A percentile compares a stretch with the other conserved stretches of the same genome.
Conservation (phyloP, 768 basidiomycete species). For the Calocera viscosa region DNA sequence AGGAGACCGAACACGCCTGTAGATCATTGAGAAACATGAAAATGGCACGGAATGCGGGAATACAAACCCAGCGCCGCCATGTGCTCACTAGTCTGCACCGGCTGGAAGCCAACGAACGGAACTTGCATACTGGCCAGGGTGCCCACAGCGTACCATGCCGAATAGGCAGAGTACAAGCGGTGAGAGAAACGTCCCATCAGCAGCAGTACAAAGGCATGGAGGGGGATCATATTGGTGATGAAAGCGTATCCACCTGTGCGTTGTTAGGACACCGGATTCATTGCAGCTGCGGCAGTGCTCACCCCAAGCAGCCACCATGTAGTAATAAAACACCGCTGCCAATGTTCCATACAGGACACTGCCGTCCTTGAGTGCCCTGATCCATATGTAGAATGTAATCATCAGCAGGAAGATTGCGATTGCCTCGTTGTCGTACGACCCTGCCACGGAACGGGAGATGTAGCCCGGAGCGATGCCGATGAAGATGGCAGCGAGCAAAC, state of each 20-base stretch:
- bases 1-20: constrained; percentile 88
- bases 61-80: constrained; percentile 87
- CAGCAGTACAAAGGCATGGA: constrained; percentile 87
- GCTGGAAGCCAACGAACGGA: constrained; percentile 97
- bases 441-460: constrained; percentile 96
- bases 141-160: constrained; percentile 95
- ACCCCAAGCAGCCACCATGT: constrained; percentile 99
- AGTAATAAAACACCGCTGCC: constrained; percentile 95
- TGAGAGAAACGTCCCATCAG: constrained; percentile 92
- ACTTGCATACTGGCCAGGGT: constrained; percentile 98
- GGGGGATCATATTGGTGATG: constrained; percentile 99
- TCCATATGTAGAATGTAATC: constrained; percentile 98
- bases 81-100: constrained; percentile 93
- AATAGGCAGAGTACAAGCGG: constrained; percentile 88
- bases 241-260: constrained; percentile 84
- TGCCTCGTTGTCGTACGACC: constrained; percentile 98
- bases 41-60: not conserved
- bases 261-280: not conserved
- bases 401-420: constrained; percentile 99
- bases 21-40: not conserved
- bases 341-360: constrained; percentile 83
- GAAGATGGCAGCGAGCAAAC: constrained; percentile 93
- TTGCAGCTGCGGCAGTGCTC: constrained; percentile 20
- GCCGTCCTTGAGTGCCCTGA: constrained; percentile 86
- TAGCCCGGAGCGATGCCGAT: constrained; percentile 97